Evolutionary conservation across 257 asterid species (phyloP).

Genomic region (Prunella vulgaris): DNA sequence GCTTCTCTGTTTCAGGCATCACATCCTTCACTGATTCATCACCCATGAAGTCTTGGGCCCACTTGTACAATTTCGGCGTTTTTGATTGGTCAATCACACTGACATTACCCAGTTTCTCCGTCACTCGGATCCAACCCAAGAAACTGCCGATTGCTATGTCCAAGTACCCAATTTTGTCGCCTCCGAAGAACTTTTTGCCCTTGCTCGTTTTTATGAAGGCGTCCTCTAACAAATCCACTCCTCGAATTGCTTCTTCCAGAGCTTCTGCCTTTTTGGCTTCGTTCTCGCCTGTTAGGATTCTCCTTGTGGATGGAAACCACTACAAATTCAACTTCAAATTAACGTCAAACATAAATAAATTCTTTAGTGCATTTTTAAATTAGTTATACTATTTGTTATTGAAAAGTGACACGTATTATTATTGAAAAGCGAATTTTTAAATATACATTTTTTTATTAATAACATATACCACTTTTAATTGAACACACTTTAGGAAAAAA

Average conservation of each 20-base stretch:
- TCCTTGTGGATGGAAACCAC: neutral
- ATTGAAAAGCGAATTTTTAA: too few species aligned
- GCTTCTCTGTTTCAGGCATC: slow-evolving; percentile 29
- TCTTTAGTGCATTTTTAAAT: too few species aligned
- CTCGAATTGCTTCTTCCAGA: slow-evolving; percentile 10
- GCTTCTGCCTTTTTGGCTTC: slow-evolving; percentile 4
- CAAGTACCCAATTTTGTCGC: slow-evolving; percentile 39
- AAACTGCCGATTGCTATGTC: slow-evolving; percentile 42
- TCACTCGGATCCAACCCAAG: slow-evolving; percentile 29
- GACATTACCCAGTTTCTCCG: neutral
- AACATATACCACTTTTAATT: too few species aligned
- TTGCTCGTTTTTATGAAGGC: slow-evolving; percentile 34
- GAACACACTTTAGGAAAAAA: too few species aligned
- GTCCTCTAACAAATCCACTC: slow-evolving; percentile 30
- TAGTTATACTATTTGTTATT: too few species aligned
- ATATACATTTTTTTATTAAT: too few species aligned
- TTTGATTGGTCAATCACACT: slow-evolving; percentile 25
- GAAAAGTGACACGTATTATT: too few species aligned
- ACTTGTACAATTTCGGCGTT: slow-evolving; percentile 31
- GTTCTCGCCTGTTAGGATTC: slow-evolving; percentile 3
- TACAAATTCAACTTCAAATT: too few species aligned
- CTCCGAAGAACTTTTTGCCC: slow-evolving; percentile 39
- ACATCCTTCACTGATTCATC: slow-evolving; percentile 10
- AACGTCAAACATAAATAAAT: too few species aligned
- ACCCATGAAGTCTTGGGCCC: slow-evolving; percentile 33